Evolutionary conservation across 163 green algal species (phyloP), one percentile per base, ranked within the genome.

Genomic region (Chlorella variabilis): DNA sequence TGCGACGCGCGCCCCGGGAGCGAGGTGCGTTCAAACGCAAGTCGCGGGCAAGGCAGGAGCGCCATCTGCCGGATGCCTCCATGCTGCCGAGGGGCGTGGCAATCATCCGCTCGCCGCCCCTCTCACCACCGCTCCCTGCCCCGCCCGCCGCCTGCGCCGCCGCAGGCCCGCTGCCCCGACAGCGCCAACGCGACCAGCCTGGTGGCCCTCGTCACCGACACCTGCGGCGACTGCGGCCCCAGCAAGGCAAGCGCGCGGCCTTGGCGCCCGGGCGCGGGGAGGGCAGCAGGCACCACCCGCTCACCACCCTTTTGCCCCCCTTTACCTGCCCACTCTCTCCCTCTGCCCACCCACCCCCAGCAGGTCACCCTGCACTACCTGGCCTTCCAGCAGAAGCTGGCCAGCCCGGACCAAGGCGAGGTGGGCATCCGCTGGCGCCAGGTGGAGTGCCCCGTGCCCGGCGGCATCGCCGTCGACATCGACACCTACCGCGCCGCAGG

Each of bases 391-490:
- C 79, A 91, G 71, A 74, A 85, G 70, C 66, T 91, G 20, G 80
- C 85, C 4, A 65, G 34, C 23, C 59, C 87, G 1, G 74, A 84
- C 20, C 33, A 68, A 5, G 87, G 87, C 31, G 68, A 69, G 36
- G 36, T 78, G 34, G 36, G 34, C 36, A 78, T 78, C 25, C 27
- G 8, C 18, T 78, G 39, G 34, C 71, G 71, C 21, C 65, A 71
- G 63, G 83, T 91, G 1, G 82, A 86, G 51, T 91, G 87, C 36
- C 62, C 69, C 2, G 85, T 80, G 3, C 71, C 63, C 4, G 77
- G 84, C 49, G 84, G 75, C 83, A 83, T 91, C 42, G 71, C 71
- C 4, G 71, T 87, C 1, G 65, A 84, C 33, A 73, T 91, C 5
- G 75, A 84, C 61, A 48, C 81, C 56, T 87, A 83, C 63, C 76